Percentiles rank a stretch among this genome's conserved stretches.
Conservation (phyloP, 768 basidiomycete species). For the Leucogyrophana mollusca region DNA sequence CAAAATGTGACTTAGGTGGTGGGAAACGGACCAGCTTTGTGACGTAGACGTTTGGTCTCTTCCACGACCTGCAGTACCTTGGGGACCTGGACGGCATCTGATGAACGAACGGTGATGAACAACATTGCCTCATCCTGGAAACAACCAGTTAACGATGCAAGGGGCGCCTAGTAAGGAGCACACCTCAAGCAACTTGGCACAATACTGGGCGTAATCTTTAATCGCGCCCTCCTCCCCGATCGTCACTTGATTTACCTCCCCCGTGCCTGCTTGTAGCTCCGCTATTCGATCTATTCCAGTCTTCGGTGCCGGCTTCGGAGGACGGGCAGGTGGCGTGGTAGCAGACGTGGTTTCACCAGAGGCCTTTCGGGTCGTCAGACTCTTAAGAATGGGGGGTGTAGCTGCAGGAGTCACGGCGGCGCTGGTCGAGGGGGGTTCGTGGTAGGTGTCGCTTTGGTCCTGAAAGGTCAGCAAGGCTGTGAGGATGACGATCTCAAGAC, state of each 20-base stretch:
- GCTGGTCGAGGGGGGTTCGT: conserved; percentile 31
- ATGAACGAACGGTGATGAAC: conserved; percentile 72
- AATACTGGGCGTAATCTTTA: conserved; percentile 70
- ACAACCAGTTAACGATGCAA: background rate
- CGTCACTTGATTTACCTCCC: conserved; percentile 74
- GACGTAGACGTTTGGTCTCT: conserved; percentile 70
- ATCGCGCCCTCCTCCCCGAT: conserved; percentile 64
- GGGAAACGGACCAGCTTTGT: conserved; percentile 61
- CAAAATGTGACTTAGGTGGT: background rate
- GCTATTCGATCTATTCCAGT: conserved; percentile 68
- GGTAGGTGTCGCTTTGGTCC: conserved; percentile 61
- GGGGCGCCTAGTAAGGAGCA: background rate
- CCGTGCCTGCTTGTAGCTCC: conserved; percentile 64
- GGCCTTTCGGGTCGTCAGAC: conserved; percentile 13
- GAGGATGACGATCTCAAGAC: conserved; percentile 79
- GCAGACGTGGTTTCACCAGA: conserved; percentile 10
- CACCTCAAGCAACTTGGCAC: conserved; percentile 61
- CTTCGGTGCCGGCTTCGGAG: conserved; percentile 63
- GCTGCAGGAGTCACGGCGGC: background rate
- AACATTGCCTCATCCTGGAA: conserved; percentile 76
- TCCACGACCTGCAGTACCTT: conserved; percentile 82
- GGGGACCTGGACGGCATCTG: conserved; percentile 60
- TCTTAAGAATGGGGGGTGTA: conserved; percentile 3
- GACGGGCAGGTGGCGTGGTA: conserved; percentile 40
- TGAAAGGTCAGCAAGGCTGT: conserved; percentile 77